phyloP scores from a whole-genome alignment of 148 eudicot genomes.

The Arbutus unedo region DNA sequence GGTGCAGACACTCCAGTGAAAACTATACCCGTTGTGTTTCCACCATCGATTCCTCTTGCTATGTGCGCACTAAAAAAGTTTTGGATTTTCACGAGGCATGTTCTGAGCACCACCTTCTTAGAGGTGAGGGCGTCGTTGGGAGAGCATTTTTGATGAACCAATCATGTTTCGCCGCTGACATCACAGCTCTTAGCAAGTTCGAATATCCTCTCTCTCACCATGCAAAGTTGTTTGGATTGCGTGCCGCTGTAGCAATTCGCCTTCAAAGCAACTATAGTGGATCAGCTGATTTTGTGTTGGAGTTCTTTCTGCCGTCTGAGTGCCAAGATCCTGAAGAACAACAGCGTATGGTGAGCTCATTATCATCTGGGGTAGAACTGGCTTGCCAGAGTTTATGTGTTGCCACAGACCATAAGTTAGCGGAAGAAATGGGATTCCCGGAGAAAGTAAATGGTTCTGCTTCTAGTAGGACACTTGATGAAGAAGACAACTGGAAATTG shows the following conservation, averaged over 20 bases:
- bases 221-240: constrained; percentile 59
- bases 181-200: constrained; percentile 56
- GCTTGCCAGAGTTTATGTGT: constrained; percentile 48
- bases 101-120: constrained; percentile 60
- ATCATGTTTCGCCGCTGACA: constrained; percentile 61
- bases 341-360: constrained; percentile 39
- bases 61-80: constrained; percentile 54
- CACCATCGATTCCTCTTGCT: constrained; percentile 64
- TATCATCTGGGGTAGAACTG: constrained; percentile 44
- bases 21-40: constrained; percentile 47
- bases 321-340: constrained; percentile 43
- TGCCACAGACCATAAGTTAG: constrained; percentile 37
- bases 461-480: constrained; percentile 11
- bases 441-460: constrained; percentile 19
- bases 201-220: constrained; percentile 80
- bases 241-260: constrained; percentile 63
- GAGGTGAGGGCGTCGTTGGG: constrained; percentile 71
- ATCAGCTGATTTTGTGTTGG: constrained; percentile 55
- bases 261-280: constrained; percentile 41
- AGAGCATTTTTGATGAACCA: constrained; percentile 65
- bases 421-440: constrained; percentile 26
- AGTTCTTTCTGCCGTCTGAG: constrained; percentile 64
- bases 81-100: constrained; percentile 72
- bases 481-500: constrained; percentile 18
- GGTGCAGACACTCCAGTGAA: constrained; percentile 42